Evolutionary conservation across 257 asterid species (phyloP), one percentile per base, ranked within the genome.

Genomic region (Solanum chmielewskii): DNA sequence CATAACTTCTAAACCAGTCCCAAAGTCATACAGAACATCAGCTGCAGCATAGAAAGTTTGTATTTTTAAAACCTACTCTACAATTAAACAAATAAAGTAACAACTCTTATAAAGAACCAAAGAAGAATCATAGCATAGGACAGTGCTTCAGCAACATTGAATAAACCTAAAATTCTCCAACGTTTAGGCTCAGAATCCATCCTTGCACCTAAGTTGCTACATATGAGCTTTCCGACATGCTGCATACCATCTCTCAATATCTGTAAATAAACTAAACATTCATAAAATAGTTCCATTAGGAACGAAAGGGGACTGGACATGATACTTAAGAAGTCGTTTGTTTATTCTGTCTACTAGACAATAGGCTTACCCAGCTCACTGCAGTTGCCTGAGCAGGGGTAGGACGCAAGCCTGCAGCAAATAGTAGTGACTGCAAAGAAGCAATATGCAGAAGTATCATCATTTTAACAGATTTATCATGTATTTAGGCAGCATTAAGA

Each of bases 341-440:
- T 87, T 41, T 21, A 82, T 68, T 86, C 59, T 78, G 87, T 83
- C 82, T 68, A 76, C 88, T 20, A n/a, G 66, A 47, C 42, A 42
- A 86, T 42, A 44, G 83, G 66, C 87, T 92, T 94, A 97, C 99
- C 99, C 99, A 97, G 88, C 99, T 96, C 87, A 94, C 99, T 83
- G 99, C 99, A 66, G 99, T 96, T 41, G 99, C 99, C 90, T 97
- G 99, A 33, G 99, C 99, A 84, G 99, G 98, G 37, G 99, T 97
- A 76, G 99, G 99, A 84, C 99, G 93, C 89, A 97, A 92, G 81
- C 99, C 99, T 93, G 99, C 99, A 93, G 99, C 99, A 91, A 95
- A 95, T 82, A 96, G 92, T 90, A 96, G 93, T 85, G 99, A 97
- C 99, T 97, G 93, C 92, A 90, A 92, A 95, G 94, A 93, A 90